Evolutionary conservation across 1,284 basidiomycete species (phyloP).

Genomic region (Ustilago bromivora): DNA sequence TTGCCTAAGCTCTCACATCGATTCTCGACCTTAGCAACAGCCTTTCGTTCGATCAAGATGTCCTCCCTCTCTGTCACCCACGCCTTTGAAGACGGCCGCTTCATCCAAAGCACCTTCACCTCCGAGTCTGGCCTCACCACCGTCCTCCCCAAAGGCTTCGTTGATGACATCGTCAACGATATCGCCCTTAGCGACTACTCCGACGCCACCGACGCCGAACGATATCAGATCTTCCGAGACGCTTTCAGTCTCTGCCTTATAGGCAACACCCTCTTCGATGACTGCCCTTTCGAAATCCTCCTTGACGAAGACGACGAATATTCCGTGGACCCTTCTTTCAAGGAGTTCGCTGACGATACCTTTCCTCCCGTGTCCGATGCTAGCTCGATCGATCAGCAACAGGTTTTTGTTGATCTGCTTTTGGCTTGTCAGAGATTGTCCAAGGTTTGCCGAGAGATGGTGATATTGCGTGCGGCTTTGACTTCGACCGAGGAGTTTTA

Average conservation of each 20-base stretch:
- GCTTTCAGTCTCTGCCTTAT: background rate
- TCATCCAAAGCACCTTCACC: background rate
- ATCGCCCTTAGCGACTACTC: background rate
- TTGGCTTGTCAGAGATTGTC: constrained; percentile 3
- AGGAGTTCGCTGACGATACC: background rate
- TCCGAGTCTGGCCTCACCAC: background rate
- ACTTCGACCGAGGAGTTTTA: background rate
- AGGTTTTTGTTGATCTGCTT: background rate
- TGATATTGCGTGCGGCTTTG: background rate
- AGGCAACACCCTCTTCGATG: constrained; percentile 3
- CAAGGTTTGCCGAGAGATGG: constrained; percentile 4
- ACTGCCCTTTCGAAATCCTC: background rate
- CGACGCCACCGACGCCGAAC: background rate
- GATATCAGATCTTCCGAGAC: background rate
- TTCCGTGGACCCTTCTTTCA: background rate
- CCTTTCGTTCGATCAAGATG: background rate
- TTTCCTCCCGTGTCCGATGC: background rate
- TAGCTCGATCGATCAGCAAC: background rate
- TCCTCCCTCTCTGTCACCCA: background rate
- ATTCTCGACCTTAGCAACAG: background rate
- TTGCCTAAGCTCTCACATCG: background rate
- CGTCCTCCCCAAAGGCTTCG: background rate
- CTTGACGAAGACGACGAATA: background rate
- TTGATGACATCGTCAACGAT: background rate
- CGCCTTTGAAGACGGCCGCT: constrained; percentile 1